A percentile compares a stretch with the other conserved stretches of the same genome.
phyloP scores from a whole-genome alignment of 495 filamentous ascomycete genomes.

The Massariosphaeria phaeospora region DNA sequence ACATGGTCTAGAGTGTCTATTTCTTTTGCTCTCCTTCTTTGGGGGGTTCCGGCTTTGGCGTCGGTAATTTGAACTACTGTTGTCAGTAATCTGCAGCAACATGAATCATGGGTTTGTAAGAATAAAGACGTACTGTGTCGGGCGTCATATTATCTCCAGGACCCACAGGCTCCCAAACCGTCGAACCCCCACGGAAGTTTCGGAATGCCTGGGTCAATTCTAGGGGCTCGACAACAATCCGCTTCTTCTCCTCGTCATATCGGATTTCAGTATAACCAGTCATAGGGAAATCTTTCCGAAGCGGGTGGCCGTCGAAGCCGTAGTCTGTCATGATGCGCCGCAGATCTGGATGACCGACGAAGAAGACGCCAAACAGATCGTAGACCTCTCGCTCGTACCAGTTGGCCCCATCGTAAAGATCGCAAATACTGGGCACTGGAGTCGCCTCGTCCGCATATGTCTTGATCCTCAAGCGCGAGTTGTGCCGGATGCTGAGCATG shows the following conservation, averaged over 20 bases:
- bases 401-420: conserved; percentile 88
- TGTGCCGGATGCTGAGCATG: conserved; percentile 88
- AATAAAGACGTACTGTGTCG: conserved; percentile 58
- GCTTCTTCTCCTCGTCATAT: conserved; percentile 99
- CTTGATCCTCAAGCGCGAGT: conserved; percentile 94
- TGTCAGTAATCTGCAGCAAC: conserved; percentile 4
- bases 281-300: conserved; percentile 96
- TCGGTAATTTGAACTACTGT: conserved; percentile 78
- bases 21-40: conserved; percentile 82
- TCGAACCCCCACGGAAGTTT: conserved; percentile 69
- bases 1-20: conserved; percentile 47
- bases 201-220: conserved; percentile 98
- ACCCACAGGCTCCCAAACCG: conserved; percentile 87
- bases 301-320: conserved; percentile 95
- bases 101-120: neutral
- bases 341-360: conserved; percentile 89
- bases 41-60: conserved; percentile 87
- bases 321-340: conserved; percentile 99
- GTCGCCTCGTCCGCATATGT: conserved; percentile 96
- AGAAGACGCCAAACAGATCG: conserved; percentile 97
- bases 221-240: conserved; percentile 94
- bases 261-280: conserved; percentile 98
- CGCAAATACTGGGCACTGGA: conserved; percentile 84
- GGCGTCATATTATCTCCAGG: conserved; percentile 73
- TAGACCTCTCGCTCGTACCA: conserved; percentile 99